phyloP scores from a whole-genome alignment of 176 grass and related monocot genomes.

The Otatea glauca region DNA sequence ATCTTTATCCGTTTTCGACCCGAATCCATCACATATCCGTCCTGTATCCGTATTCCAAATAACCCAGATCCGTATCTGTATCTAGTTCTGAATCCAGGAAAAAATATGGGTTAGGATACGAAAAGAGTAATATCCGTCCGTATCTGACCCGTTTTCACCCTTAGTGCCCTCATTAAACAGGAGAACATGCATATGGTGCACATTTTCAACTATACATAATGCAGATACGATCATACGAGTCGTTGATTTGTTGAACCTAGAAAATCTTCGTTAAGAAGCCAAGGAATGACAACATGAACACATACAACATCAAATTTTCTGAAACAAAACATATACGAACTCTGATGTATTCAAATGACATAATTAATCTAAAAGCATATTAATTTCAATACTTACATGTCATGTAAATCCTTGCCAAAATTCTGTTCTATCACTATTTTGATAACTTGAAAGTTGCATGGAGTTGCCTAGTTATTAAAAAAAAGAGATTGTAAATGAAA shows the following conservation, averaged over 20 bases:
- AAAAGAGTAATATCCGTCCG: too few relatives aligned
- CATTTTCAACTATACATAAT: slow-evolving; percentile 12
- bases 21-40: too few relatives aligned
- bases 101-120: too few relatives aligned
- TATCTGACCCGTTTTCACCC: background rate
- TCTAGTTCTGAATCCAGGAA: slow-evolving; percentile 13
- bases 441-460: slow-evolving; percentile 77
- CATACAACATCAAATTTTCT: background rate
- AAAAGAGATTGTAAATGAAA: slow-evolving; percentile 38
- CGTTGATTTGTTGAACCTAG: background rate
- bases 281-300: background rate
- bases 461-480: slow-evolving; percentile 62
- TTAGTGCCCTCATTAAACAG: background rate
- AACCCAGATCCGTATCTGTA: too few relatives aligned
- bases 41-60: too few relatives aligned
- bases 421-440: slow-evolving; percentile 73
- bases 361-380: background rate
- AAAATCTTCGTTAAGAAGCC: background rate
- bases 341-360: background rate
- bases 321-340: background rate
- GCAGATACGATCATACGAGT: background rate
- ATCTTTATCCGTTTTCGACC: too few relatives aligned
- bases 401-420: slow-evolving; percentile 71
- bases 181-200: background rate
- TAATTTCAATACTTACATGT: slow-evolving; percentile 61